Evolutionary conservation across 208 protist species (phyloP), one percentile per base, ranked within the genome.

Genomic region (Balamuthia mandrillaris): DNA sequence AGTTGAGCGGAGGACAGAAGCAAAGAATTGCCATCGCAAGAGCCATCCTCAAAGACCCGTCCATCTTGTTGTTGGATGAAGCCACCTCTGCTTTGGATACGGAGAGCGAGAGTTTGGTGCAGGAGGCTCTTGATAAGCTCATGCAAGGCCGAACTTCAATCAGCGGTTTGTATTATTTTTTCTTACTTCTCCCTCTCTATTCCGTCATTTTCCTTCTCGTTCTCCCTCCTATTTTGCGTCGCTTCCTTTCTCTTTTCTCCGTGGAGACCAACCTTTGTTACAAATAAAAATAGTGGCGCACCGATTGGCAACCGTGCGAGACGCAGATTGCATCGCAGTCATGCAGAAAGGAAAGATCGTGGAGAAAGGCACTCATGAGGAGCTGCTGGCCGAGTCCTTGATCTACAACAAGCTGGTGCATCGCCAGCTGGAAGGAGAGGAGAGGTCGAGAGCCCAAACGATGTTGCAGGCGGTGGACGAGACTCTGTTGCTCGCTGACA

Each of bases 21-120:
- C 88, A 91, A 72, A 37, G 90, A 10, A 82, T 94, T 0, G 89
- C 90, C 35, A 98, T 99, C 85, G 97, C 97, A 12, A 92, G 97
- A 37, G 95, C 95, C 52, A 52, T 99, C 52, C 90, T 99, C 52
- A 94, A 95, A 16, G 91, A 98, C 86, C 92, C 91, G 39, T 47
- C 51, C 29, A 86, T 95, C 45, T 81, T 95, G 27, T 63, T 95
- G 2, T 84, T 95, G 21, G 91, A 94, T 79, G 92, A 95, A 68
- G 88, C 88, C 33, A 90, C 88, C 0, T 89, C 84, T 7, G 91
- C 91, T 33, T 88, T 94, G 4, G 93, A 95, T 75, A 78, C 83
- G 9, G 87, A 94, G 77, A 88, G 82, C 41, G 92, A 94, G 78
- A 5, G 18, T 1, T 24, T 93, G 18, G 90, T 94, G 37, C 83